A percentile compares a stretch with the other conserved stretches of the same genome.
Evolutionary conservation across 768 basidiomycete species (phyloP).

Genomic region (Lactifluus piperatus): DNA sequence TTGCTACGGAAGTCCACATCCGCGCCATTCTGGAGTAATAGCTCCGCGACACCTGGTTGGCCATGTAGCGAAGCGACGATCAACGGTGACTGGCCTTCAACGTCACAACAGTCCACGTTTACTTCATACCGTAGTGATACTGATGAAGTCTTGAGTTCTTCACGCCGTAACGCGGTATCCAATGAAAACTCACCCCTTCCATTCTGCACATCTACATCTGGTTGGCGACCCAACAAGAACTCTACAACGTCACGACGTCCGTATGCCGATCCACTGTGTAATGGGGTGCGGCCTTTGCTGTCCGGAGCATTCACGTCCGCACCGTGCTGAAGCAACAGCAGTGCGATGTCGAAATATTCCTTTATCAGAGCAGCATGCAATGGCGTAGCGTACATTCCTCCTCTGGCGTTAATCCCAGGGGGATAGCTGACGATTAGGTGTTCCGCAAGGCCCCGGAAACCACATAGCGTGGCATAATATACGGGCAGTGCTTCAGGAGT

Average conservation of each 20-base stretch:
- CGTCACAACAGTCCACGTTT: background rate
- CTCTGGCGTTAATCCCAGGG: background rate
- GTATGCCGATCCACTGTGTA: background rate
- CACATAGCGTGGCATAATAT: background rate
- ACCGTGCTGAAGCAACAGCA: background rate
- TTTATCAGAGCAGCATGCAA: background rate
- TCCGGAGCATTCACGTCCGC: background rate
- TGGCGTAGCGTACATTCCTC: background rate
- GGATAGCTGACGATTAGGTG: background rate
- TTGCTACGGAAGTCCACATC: background rate
- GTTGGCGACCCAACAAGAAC: background rate
- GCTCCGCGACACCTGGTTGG: background rate
- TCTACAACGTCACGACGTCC: background rate
- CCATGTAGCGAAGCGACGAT: background rate
- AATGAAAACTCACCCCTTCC: background rate
- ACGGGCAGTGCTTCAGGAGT: background rate
- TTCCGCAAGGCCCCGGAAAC: background rate
- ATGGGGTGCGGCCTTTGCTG: background rate
- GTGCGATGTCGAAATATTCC: background rate
- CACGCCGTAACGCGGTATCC: background rate
- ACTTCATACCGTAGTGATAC: background rate
- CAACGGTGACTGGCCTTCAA: background rate
- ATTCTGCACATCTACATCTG: background rate
- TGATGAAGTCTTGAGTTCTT: background rate
- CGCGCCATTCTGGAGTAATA: background rate